A percentile compares a stretch with the other conserved stretches of the same genome.
Conservation (phyloP, 352 stramenopile genomes). For the Phytopythium oedochilum region DNA sequence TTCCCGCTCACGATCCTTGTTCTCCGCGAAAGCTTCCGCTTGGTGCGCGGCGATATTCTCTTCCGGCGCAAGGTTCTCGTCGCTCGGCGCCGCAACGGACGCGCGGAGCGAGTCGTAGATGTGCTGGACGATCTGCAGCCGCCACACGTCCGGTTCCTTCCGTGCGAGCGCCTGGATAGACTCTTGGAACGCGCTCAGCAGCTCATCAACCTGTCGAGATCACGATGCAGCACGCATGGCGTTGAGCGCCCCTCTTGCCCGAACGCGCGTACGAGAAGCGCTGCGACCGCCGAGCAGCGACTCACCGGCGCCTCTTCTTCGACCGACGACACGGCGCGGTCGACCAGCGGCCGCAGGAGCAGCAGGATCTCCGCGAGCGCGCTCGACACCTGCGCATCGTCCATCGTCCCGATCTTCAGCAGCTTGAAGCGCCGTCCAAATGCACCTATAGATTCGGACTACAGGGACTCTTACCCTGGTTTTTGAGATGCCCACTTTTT, state of each 20-base stretch:
- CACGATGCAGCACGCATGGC: not conserved
- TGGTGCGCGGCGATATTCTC: not conserved
- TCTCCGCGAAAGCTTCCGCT: not conserved
- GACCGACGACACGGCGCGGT: slow-evolving; percentile 25
- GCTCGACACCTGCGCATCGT: not conserved
- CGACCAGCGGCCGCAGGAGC: slow-evolving; percentile 29
- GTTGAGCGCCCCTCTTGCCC: not conserved
- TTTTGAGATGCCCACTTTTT: too few species aligned
- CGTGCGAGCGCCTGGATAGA: slow-evolving; percentile 21
- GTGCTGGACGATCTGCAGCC: slow-evolving; percentile 37
- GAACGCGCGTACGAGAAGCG: not conserved
- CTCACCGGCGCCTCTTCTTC: slow-evolving; percentile 28
- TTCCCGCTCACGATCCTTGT: not conserved
- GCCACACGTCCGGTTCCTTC: slow-evolving; percentile 49
- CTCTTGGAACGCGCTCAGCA: slow-evolving; percentile 26
- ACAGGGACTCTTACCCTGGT: not conserved
- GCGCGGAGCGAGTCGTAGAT: slow-evolving; percentile 22
- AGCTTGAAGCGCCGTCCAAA: not conserved
- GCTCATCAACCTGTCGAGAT: slow-evolving; percentile 17
- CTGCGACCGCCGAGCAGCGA: not conserved
- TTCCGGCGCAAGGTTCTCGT: not conserved
- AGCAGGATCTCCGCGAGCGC: slow-evolving; percentile 45
- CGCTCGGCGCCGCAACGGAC: not conserved
- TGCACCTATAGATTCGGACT: not conserved
- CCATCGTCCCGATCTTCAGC: not conserved